A percentile compares a stretch with the other conserved stretches of the same genome.
These are phyloP conservation scores for Ogataea ramenticola DNA, from an alignment of 805 yeast genomes.

Conservation along the genomic window DNA sequence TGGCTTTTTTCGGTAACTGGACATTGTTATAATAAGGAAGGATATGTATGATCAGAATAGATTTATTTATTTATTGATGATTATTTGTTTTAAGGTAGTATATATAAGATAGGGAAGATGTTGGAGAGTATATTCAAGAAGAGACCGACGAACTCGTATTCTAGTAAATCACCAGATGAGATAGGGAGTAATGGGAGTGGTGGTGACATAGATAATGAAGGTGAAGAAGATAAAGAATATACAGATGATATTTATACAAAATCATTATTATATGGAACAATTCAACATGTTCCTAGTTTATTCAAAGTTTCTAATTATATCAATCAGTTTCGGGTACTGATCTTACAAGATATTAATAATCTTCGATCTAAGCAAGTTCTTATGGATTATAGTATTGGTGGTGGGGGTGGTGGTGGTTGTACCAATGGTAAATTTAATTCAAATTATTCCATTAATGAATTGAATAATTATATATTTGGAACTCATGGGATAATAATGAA, in stretches of 20 bases:
- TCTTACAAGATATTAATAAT: conserved; percentile 45
- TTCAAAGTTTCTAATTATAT: conserved; percentile 17
- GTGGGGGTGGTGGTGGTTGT: conserved; percentile 20
- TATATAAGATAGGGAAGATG: no score
- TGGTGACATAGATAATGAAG: no score
- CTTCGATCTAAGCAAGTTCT: conserved; percentile 35
- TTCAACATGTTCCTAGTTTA: conserved; percentile 12
- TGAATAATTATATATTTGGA: conserved; percentile 50
- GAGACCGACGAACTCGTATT: no score
- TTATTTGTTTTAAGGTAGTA: no score
- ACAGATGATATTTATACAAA: conserved; percentile 37
- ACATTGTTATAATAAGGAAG: no score
- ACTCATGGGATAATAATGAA: conserved; percentile 43
- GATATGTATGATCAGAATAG: no score
- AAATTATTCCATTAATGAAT: conserved; percentile 36
- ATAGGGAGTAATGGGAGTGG: no score
- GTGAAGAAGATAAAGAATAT: no score
- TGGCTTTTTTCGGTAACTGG: no score
- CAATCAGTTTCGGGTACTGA: conserved; percentile 31
- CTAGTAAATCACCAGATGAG: no score
- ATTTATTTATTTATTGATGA: no score
- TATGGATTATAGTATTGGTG: not conserved
- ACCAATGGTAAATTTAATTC: conserved; percentile 9
- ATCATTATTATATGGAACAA: conserved; percentile 39
- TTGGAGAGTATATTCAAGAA: no score